Base-by-base conservation (phyloP, 2,329 filamentous ascomycete species). In the Gyromitra esculenta region DNA sequence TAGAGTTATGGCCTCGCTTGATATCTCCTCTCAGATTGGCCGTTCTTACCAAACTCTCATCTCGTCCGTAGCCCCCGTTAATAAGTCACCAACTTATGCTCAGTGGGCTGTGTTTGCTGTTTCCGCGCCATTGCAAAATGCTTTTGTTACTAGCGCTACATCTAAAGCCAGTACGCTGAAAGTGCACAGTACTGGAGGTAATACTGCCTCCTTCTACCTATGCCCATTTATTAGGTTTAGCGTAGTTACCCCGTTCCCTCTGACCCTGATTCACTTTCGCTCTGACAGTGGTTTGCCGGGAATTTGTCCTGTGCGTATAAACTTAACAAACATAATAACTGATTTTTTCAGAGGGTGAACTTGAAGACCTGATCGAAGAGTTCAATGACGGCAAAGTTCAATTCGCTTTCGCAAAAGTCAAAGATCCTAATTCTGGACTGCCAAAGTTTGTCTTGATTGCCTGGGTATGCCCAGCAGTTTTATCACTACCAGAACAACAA, bases 321-420 rank as follows among this genome's bases (percentile, higher is more conserved):
- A 59, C 8, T 48, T 45, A 21, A 45, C 66, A 70, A 63, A 57
- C n/a, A 15, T 39, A 35, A 7, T 25, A 8, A 4, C 21, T 52
- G 3, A 48, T 43, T 18, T 43, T 35, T 65, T 52, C 82, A 96
- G 94, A 97, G 85, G 96, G 96, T 78, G 95, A 99, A 84, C 87
- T 99, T 78, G 86, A 90, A 73, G 94, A 97, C 79, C 87, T 99
- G 75, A 89, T 97, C 81, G 96, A 99, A 80, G 96, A 99, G 79
- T 97, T 99, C 85, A 98, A 91, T 80, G 96, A 99, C 84, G 96
- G 96, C 70, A 91, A 94, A 81, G 92, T 99, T 80, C 96, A 99
- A 85, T 99, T 97, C 85, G 96, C 94, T 37, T 98, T 96, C 82
- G 91, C 96, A 81, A 97, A 97, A 85, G 91, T 99, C 85, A 97